Evolutionary conservation across 2,329 filamentous ascomycete species (phyloP).

Genomic region (Fonsecaea nubica): DNA sequence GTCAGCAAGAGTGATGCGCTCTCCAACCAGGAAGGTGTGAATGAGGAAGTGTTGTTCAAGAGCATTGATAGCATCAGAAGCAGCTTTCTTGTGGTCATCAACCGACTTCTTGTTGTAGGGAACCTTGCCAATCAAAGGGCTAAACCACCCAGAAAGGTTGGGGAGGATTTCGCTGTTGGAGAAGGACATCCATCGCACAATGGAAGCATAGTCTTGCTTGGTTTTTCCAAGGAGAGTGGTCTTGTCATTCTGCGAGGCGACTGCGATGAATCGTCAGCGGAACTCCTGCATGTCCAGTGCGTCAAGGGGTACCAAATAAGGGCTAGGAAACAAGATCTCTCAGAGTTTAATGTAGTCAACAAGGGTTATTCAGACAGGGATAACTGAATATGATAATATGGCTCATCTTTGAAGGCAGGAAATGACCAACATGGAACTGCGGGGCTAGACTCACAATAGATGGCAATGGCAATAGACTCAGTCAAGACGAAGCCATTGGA

Average conservation of each 20-base stretch:
- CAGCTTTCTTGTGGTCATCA: slow-evolving; percentile 75
- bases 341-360: slow-evolving; percentile 94
- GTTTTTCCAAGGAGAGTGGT: slow-evolving; percentile 98
- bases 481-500: slow-evolving; percentile 87
- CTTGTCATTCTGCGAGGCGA: slow-evolving; percentile 99
- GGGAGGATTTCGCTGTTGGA: slow-evolving; percentile 86
- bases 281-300: slow-evolving; percentile 32
- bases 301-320: slow-evolving; percentile 10
- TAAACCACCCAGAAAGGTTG: slow-evolving; percentile 79
- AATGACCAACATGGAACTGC: slow-evolving; percentile 12
- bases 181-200: slow-evolving; percentile 97
- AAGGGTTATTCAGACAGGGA: slow-evolving; percentile 94
- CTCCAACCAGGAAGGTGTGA: slow-evolving; percentile 97
- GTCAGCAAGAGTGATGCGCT: slow-evolving; percentile 96
- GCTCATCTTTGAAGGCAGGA: slow-evolving; percentile 66
- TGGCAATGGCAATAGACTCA: slow-evolving; percentile 92
- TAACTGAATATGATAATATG: slow-evolving; percentile 80
- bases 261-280: slow-evolving; percentile 55
- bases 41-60: slow-evolving; percentile 86
- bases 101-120: slow-evolving; percentile 98
- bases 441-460: slow-evolving; percentile 75
- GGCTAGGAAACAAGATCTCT: slow-evolving; percentile 51
- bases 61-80: slow-evolving; percentile 71
- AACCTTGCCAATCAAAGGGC: slow-evolving; percentile 78
- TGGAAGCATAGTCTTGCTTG: slow-evolving; percentile 99